Evolutionary conservation across 2,329 filamentous ascomycete species (phyloP), one percentile per base, ranked within the genome.

Genomic region (Alternaria sp.): DNA sequence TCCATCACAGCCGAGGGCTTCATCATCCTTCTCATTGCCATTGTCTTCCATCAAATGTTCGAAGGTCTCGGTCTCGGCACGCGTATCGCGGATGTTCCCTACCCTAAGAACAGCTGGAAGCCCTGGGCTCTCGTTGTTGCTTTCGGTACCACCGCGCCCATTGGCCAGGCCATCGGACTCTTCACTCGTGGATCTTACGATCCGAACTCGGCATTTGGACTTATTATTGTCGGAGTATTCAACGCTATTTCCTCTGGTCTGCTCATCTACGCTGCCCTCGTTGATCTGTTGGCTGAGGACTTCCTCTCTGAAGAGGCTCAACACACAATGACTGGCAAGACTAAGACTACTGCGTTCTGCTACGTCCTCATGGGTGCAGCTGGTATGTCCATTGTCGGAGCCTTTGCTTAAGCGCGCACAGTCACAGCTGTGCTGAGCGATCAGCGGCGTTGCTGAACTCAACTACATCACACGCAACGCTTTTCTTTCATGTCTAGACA

Each of bases 191-290:
- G 83, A 68, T 81, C 82, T 4, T 90, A 90, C 63, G 87, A 90
- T 58, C 87, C 87, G 0, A 84, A 87, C 60, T 88, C 86, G 57
- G 87, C 87, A 9, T 86, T 89, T 58, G 88, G 87, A 32, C 74
- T 90, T 28, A 87, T 90, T 60, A 84, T 90, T 51, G 87, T 90
- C 11, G 88, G 88, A 46, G 74, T 87, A 1, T 90, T 89, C 77
- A 90, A 90, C 68, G 86, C 88, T 27, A 89, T 90, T 81, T 89
- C 87, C 2, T 88, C 78, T 27, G 87, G 87, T 71, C 81, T 89
- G 28, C 74, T 89, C 7, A 84, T 89, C 53, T 89, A 89, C 69
- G 87, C 87, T 41, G 85, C 87, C 2, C 79, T 89, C 7, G 88
- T 90, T 2, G 87, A 90, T 71, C 77, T 90, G 30, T 77, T 90